A percentile compares a stretch with the other conserved stretches of the same genome.
Conservation (phyloP, 2,329 filamentous ascomycete genomes). For the Aspergillus costaricaensis region DNA sequence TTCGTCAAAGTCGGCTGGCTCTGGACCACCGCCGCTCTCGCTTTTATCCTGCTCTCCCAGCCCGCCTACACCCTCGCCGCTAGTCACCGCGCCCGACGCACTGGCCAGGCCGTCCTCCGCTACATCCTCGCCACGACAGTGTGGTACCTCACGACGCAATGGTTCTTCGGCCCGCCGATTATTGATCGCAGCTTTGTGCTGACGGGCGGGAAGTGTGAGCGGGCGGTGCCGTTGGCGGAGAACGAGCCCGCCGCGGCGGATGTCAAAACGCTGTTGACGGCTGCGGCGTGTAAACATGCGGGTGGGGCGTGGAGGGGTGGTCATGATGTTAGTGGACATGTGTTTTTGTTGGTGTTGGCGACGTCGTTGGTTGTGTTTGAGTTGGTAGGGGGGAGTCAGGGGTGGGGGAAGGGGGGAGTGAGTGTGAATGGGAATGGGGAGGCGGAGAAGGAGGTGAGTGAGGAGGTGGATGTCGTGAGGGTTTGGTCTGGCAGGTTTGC, state of each 20-base stretch:
- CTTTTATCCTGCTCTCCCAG: conserved; percentile 69
- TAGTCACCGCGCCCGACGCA: conserved; percentile 44
- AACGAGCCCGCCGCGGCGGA: conserved; percentile 11
- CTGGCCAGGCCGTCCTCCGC: conserved; percentile 63
- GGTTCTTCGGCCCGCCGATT: conserved; percentile 89
- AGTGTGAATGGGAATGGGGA: conserved; percentile 20
- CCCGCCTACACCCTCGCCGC: conserved; percentile 55
- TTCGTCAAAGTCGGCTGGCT: conserved; percentile 97
- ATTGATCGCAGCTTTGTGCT: conserved; percentile 88
- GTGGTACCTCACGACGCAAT: conserved; percentile 91
- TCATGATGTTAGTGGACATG: conserved; percentile 93
- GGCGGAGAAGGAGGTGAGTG: not conserved
- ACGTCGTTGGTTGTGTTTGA: conserved; percentile 82
- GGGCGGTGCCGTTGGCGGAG: conserved; percentile 53
- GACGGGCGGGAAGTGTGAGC: conserved; percentile 81
- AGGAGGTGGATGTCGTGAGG: conserved; percentile 50
- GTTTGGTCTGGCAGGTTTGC: conserved; percentile 56
- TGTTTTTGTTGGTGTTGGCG: conserved; percentile 86
- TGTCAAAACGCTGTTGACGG: conserved; percentile 61
- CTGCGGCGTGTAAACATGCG: conserved; percentile 76
- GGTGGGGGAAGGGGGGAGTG: conserved; percentile 49
- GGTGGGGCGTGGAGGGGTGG: conserved; percentile 90
- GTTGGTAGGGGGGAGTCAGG: conserved; percentile 57
- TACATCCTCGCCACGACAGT: conserved; percentile 72
- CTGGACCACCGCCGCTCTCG: conserved; percentile 79